Evolutionary conservation across 2,329 filamentous ascomycete species (phyloP).

Genomic region (Nemania sp.): DNA sequence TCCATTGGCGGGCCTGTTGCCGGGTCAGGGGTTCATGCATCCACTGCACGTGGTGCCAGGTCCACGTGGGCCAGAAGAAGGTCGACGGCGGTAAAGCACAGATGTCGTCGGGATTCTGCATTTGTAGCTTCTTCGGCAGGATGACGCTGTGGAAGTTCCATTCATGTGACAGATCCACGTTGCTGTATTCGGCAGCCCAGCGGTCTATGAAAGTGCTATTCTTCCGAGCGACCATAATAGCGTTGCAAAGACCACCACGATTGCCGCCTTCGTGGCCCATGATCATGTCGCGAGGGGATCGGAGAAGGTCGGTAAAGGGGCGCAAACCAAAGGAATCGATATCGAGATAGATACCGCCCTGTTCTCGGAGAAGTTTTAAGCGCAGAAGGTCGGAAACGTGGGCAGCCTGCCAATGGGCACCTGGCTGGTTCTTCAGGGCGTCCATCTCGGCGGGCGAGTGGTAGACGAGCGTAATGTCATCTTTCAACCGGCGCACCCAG

Average conservation of each 20-base stretch:
- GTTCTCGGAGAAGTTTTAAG: slow-evolving; percentile 40
- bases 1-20: slow-evolving; percentile 38
- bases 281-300: slow-evolving; percentile 38
- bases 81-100: slow-evolving; percentile 42
- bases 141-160: slow-evolving; percentile 47
- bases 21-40: slow-evolving; percentile 42
- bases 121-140: slow-evolving; percentile 39
- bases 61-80: slow-evolving; percentile 49
- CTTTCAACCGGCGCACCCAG: slow-evolving; percentile 42
- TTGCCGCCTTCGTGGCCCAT: slow-evolving; percentile 45
- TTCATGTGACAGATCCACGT: slow-evolving; percentile 39
- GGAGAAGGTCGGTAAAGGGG: slow-evolving; percentile 37
- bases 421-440: slow-evolving; percentile 34
- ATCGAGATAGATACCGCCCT: slow-evolving; percentile 44
- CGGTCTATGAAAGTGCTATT: slow-evolving; percentile 42
- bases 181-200: slow-evolving; percentile 42
- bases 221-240: slow-evolving; percentile 42
- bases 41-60: slow-evolving; percentile 43
- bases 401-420: slow-evolving; percentile 38
- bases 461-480: slow-evolving; percentile 42
- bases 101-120: slow-evolving; percentile 38
- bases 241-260: slow-evolving; percentile 45
- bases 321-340: slow-evolving; percentile 43
- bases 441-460: slow-evolving; percentile 40
- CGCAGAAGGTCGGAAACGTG: slow-evolving; percentile 44